Conservation (phyloP, 1,284 basidiomycete species). For the Gymnopus androsaceus region DNA sequence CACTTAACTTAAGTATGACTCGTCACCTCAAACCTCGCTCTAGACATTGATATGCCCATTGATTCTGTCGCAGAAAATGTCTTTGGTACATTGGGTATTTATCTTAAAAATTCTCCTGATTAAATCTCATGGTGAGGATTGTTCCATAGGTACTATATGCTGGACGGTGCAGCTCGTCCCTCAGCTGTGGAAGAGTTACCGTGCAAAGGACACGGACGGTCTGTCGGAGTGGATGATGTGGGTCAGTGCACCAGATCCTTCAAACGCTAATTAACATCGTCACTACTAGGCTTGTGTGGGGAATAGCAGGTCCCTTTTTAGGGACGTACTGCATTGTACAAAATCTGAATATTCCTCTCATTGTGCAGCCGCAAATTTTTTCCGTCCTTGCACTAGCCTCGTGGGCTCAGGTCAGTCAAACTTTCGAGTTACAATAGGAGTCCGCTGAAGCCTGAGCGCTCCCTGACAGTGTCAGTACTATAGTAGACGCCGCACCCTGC, state of each 20-base stretch:
- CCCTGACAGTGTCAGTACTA: constrained; percentile 51
- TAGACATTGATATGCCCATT: constrained; percentile 31
- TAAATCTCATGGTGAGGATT: not conserved
- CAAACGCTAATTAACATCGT: no score
- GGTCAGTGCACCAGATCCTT: no score
- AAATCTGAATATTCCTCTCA: constrained; percentile 72
- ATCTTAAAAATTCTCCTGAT: not conserved
- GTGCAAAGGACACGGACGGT: constrained; percentile 72
- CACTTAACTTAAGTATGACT: no score
- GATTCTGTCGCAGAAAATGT: constrained; percentile 57
- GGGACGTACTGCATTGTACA: constrained; percentile 74
- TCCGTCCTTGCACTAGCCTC: constrained; percentile 61
- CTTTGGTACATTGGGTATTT: constrained; percentile 57
- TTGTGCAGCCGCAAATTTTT: constrained; percentile 77
- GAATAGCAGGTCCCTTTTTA: constrained; percentile 59
- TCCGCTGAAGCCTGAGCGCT: not conserved
- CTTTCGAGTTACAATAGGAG: not conserved
- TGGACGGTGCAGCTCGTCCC: constrained; percentile 75
- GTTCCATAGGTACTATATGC: constrained; percentile 55
- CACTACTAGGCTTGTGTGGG: constrained; percentile 62
- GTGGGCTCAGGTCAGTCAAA: constrained; percentile 60
- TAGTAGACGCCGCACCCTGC: constrained; percentile 39
- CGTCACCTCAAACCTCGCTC: not conserved
- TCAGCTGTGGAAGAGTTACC: constrained; percentile 76
- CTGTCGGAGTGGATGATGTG: constrained; percentile 75